These are phyloP conservation scores for Marchantia paleacea DNA, from an alignment of 225 moss, liverwort and hornwort species.

Conservation along the genomic window DNA sequence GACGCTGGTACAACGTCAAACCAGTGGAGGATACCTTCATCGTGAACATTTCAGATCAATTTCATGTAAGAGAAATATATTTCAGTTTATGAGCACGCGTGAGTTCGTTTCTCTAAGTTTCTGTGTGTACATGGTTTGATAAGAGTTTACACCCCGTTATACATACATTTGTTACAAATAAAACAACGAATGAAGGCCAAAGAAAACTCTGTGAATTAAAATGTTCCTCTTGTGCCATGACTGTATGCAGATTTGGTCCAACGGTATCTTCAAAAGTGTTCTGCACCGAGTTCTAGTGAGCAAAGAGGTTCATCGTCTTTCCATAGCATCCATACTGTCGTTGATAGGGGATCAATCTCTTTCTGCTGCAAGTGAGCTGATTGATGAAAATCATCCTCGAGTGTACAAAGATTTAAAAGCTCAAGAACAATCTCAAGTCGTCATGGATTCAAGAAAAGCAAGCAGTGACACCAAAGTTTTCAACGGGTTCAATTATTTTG, in stretches of 20 bases:
- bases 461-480: background rate
- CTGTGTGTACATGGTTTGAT: background rate
- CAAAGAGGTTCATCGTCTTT: constrained; percentile 15
- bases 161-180: too few species aligned
- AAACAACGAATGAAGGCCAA: too few species aligned
- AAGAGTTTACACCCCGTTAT: background rate
- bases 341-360: background rate
- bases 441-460: background rate
- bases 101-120: background rate
- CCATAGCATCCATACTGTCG: constrained; percentile 10
- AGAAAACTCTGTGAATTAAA: too few species aligned
- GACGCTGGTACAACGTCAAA: constrained; percentile 29
- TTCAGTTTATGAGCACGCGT: background rate
- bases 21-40: constrained; percentile 31
- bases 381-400: constrained; percentile 30
- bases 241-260: constrained; percentile 23
- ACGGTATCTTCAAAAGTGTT: constrained; percentile 19
- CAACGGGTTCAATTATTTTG: background rate
- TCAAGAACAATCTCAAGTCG: background rate
- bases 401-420: constrained; percentile 26
- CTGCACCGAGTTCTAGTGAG: constrained; percentile 26
- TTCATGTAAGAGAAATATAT: constrained; percentile 21
- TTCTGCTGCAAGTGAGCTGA: constrained; percentile 30
- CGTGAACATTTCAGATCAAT: constrained; percentile 27
- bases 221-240: background rate